phyloP scores from a whole-genome alignment of 1,284 basidiomycete species.

The Gomphus sp. region DNA sequence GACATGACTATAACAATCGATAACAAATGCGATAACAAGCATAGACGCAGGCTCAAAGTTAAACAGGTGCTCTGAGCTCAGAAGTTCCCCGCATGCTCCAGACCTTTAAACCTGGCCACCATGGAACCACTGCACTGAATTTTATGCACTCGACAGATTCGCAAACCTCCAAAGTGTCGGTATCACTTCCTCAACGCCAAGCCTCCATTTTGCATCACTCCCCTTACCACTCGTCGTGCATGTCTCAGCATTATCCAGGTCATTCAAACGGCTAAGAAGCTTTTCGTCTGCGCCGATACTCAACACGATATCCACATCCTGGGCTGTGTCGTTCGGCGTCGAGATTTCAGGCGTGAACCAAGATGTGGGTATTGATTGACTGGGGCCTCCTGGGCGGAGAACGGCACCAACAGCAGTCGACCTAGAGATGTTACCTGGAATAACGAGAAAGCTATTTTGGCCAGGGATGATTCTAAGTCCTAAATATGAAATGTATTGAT shows the following conservation, averaged over 20 bases:
- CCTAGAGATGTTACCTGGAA: slow-evolving; percentile 77
- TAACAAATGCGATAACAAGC: no score
- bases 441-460: slow-evolving; percentile 68
- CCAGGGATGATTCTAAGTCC: slow-evolving; percentile 72
- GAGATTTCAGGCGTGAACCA: slow-evolving; percentile 20
- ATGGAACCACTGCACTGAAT: no score
- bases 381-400: slow-evolving; percentile 57
- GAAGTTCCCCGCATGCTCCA: background rate
- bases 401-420: slow-evolving; percentile 73
- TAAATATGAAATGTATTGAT: background rate
- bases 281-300: slow-evolving; percentile 69
- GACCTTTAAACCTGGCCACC: background rate
- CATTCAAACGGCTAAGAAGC: slow-evolving; percentile 60
- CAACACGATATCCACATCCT: slow-evolving; percentile 49
- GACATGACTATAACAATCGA: no score
- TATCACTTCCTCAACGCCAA: slow-evolving; percentile 36
- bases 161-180: slow-evolving; percentile 30
- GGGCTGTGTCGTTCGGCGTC: slow-evolving; percentile 16
- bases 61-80: background rate
- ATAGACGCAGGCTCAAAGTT: no score
- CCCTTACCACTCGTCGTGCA: slow-evolving; percentile 55
- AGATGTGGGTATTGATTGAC: slow-evolving; percentile 27
- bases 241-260: slow-evolving; percentile 64
- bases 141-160: background rate
- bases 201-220: slow-evolving; percentile 69